Evolutionary conservation across 306 rosid genomes (phyloP).

Genomic region (Castanea sativa): DNA sequence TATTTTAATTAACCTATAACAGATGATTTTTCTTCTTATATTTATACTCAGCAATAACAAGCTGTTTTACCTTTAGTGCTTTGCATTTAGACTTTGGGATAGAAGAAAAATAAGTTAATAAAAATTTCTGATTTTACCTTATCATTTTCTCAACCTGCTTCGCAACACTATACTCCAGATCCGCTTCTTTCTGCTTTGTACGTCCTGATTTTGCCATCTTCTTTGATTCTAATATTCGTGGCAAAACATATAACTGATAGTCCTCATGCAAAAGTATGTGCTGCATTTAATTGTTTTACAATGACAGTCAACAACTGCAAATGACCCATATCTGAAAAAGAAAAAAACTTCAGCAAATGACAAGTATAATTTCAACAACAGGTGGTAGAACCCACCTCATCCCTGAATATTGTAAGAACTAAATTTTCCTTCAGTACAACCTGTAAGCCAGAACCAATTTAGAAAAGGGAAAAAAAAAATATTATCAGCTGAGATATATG

Average conservation of each 20-base stretch:
- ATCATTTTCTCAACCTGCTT: conserved; percentile 99
- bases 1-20: neutral
- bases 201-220: conserved; percentile 99
- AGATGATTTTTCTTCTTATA: neutral
- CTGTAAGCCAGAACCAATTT: conserved; percentile 41
- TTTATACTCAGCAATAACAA: neutral
- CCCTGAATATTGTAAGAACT: conserved; percentile 87
- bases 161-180: conserved; percentile 93
- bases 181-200: conserved; percentile 94
- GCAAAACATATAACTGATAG: conserved; percentile 85
- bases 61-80: neutral
- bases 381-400: conserved; percentile 58
- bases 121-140: conserved; percentile 47
- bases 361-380: conserved; percentile 16
- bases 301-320: conserved; percentile 16
- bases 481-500: neutral
- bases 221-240: conserved; percentile 92
- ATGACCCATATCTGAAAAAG: neutral
- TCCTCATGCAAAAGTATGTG: conserved; percentile 87
- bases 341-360: conserved; percentile 24
- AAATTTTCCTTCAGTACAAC: conserved; percentile 91
- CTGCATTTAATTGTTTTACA: conserved; percentile 44
- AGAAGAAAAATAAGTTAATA: conserved; percentile 16
- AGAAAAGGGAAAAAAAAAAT: conserved; percentile 17
- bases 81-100: neutral